A percentile compares a stretch with the other conserved stretches of the same genome.
Evolutionary conservation across 2,329 filamentous ascomycete species (phyloP).

Genomic region (Colletotrichum costaricense): DNA sequence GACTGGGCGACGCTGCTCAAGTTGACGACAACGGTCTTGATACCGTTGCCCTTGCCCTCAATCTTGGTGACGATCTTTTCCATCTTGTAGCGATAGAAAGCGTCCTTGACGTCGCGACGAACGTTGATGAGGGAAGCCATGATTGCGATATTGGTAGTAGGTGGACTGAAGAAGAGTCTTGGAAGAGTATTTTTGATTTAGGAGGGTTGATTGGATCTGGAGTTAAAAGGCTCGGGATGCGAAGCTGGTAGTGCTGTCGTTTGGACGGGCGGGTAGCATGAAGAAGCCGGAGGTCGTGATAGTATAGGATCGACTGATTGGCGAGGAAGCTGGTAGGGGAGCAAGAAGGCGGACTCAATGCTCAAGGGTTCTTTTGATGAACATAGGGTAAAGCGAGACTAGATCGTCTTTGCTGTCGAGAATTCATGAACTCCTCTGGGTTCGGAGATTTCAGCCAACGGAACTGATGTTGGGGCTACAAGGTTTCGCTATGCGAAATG

Average conservation of each 20-base stretch:
- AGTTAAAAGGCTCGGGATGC: conserved; percentile 37
- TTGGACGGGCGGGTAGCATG: conserved; percentile 28
- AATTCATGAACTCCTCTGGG: conserved; percentile 68
- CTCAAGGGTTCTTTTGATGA: conserved; percentile 62
- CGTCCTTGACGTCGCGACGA: conserved; percentile 96
- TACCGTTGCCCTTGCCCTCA: conserved; percentile 99
- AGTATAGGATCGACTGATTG: conserved; percentile 12
- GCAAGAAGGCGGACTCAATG: conserved; percentile 62
- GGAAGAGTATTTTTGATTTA: conserved; percentile 17
- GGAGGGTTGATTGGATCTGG: conserved; percentile 9
- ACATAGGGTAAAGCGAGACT: conserved; percentile 65
- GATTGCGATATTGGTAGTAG: conserved; percentile 62
- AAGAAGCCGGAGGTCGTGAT: conserved; percentile 21
- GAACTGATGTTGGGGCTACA: conserved; percentile 90
- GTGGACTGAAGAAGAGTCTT: conserved; percentile 17
- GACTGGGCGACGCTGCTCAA: conserved; percentile 92
- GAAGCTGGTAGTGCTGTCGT: conserved; percentile 38
- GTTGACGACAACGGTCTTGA: conserved; percentile 98
- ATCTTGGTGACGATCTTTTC: conserved; percentile 98
- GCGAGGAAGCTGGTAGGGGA: conserved; percentile 32
- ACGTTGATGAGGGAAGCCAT: conserved; percentile 97
- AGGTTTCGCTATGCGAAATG: conserved; percentile 96
- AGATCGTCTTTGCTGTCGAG: conserved; percentile 59
- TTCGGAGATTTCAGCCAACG: conserved; percentile 80
- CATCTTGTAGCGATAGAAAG: conserved; percentile 99